Base-by-base conservation (phyloP, 1,139 yeast species). In the Hemisphaericaspora subhashii region DNA sequence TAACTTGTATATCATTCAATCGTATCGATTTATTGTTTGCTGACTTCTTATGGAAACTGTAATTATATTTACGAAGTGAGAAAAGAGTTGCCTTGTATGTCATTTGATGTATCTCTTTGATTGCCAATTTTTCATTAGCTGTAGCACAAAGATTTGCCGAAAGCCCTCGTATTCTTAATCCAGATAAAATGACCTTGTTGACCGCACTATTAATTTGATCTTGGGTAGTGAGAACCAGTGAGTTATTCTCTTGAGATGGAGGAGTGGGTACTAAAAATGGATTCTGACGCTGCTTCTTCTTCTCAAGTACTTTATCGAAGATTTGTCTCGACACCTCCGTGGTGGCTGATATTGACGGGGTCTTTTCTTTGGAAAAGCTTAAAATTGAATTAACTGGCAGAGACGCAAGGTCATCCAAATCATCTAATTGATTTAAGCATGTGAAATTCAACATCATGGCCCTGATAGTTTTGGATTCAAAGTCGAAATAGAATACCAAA, bases 21-120 rank as follows among this genome's bases (percentile, higher is more conserved):
- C 54, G 48, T 5, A 57, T 45, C 2, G 51, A 45, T 13, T 43
- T 47, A 22, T 33, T 36, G 7, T 36, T n/a, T 7, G 33, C 34
- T 9, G 38, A 12, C 29, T 37, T 42, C 8, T 46, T 41, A 28
- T 52, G 55, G 42, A 60, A 66, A 24, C 51, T 53, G 48, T 62
- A 64, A 37, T 60, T 61, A 41, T 53, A 60, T 48, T 71, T 72
- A 32, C 75, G 47, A 13, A 70, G 46, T 1, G 76, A 65, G 52
- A 72, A 71, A 31, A 62, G 40, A 3, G 77, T 58, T 2, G 74
- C 59, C 42, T 67, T 65, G 37, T 52, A 57, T 1, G 77, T 68
- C 74, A 70, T 70, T 35, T 65, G 71, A 44, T 68, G 66, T 4
- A 71, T 61, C 44, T 72, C 77, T 41, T 66, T 67, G 22, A 68